Conservation (phyloP, 768 basidiomycete genomes). For the Boletus insuetus region DNA sequence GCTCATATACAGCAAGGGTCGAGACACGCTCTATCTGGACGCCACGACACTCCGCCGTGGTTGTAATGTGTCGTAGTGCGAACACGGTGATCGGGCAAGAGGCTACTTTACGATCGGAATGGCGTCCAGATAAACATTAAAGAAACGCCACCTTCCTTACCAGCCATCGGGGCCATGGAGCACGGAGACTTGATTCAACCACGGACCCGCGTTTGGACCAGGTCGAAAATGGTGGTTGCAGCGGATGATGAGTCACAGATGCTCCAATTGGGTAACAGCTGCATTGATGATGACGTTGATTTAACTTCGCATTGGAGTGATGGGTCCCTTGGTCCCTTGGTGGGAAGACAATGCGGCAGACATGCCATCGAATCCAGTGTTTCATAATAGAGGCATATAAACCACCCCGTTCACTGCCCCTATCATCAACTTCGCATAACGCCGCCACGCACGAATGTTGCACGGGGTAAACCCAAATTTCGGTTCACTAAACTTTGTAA, state of each 20-base stretch:
- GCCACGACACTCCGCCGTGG: conserved; percentile 24
- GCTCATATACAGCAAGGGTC: conserved; percentile 28
- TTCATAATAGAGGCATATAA: conserved; percentile 10
- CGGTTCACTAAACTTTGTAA: conserved; percentile 9
- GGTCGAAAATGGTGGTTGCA: background rate
- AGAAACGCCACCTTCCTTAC: background rate
- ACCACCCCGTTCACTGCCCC: conserved; percentile 2
- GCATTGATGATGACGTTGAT: conserved; percentile 18
- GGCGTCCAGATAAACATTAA: conserved; percentile 6
- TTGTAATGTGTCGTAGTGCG: conserved; percentile 11
- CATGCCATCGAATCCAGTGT: conserved; percentile 20
- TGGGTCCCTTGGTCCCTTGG: conserved; percentile 7
- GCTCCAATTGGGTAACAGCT: conserved; percentile 1
- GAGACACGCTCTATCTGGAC: conserved; percentile 19
- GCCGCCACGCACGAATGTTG: conserved; percentile 4
- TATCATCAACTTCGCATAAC: conserved; percentile 12
- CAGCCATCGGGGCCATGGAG: background rate
- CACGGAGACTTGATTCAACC: background rate
- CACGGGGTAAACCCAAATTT: conserved; percentile 1
- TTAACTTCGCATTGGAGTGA: conserved; percentile 16
- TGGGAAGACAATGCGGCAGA: conserved; percentile 25
- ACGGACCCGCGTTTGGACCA: background rate
- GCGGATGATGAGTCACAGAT: background rate
- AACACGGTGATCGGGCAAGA: conserved; percentile 6
- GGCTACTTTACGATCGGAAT: conserved; percentile 7